Conservation (phyloP, 331 rosid species). For the Saraca asoca region DNA sequence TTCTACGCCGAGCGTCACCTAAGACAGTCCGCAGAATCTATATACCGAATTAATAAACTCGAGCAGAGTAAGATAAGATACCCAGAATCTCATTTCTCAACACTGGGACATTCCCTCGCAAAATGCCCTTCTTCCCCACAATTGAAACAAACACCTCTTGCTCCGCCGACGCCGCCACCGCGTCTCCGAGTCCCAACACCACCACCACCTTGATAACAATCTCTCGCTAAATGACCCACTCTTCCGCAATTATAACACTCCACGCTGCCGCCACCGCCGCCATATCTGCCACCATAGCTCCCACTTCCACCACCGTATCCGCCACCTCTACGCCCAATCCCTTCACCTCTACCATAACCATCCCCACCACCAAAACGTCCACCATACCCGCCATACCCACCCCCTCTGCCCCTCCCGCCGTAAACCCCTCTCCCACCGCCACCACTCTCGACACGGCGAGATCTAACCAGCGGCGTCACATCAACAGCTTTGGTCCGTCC, state of each 20-base stretch:
- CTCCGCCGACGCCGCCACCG: conserved; percentile 49
- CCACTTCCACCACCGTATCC: conserved; percentile 25
- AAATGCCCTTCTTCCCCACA: conserved; percentile 89
- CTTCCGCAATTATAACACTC: conserved; percentile 84
- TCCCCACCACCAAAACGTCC: conserved; percentile 33
- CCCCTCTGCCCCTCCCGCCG: conserved; percentile 35
- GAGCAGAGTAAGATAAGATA: conserved; percentile 8
- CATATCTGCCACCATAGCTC: conserved; percentile 16
- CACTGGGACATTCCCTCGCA: conserved; percentile 70
- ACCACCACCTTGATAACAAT: conserved; percentile 53
- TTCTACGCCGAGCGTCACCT: conserved; percentile 2
- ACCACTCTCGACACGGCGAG: conserved; percentile 36
- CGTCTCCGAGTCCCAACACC: conserved; percentile 36
- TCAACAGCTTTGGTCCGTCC: conserved; percentile 78
- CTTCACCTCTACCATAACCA: conserved; percentile 23
- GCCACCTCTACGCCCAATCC: conserved; percentile 36
- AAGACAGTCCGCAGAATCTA: conserved; percentile 23
- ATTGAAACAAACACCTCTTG: conserved; percentile 54
- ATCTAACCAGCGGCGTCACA: conserved; percentile 43
- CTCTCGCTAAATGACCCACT: conserved; percentile 77
- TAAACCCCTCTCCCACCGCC: conserved; percentile 38
- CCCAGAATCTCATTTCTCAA: conserved; percentile 41
- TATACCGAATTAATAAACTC: conserved; percentile 21
- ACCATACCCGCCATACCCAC: conserved; percentile 33
- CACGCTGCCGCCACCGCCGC: conserved; percentile 35